Base-by-base conservation (phyloP, 2,329 filamentous ascomycete genomes). In the Sclerotinia minor region DNA sequence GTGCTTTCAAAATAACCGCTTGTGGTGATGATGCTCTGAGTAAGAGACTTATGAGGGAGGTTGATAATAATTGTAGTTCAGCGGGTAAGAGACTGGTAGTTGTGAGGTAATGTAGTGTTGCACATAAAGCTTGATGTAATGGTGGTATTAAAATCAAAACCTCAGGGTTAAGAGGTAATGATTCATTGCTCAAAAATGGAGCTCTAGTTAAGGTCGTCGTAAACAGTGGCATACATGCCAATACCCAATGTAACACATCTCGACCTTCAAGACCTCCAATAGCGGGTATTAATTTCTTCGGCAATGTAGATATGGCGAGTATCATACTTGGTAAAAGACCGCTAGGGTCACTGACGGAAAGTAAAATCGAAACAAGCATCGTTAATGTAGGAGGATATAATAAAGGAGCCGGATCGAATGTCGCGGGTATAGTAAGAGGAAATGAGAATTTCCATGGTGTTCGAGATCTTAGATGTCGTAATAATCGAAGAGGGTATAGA, bases 391-490 rank as follows among this genome's bases (percentile, higher is more conserved):
- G 85, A 24, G 94, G 94, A 76, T 97, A 98, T 68, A 97, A 79
- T n/a, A 97, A 83, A 15, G 94, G 92, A 8, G 94, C 94, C 3
- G 93, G 94, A 75, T 98, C 94, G 78, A 97, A 96, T n/a, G 86
- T 84, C 5, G 87, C 81, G 0, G 93, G 92, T 49, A 97, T 81
- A 41, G 76, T 76, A 47, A 89, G 74, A 26, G 70, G 68, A 15
- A 74, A 68, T 35, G 72, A 71, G 21, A 54, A 66, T 65, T 73
- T 72, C 67, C 71, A 76, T 45, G 71, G 71, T 24, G 61, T 67
- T 35, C 69, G 63, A 29, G 73, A 71, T 19, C 70, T 71, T 29
- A 73, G 67, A 82, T 85, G 85, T 24, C 79, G 71, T 7, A 82
- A 74, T n/a, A 89, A 78, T 67, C 88, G 82, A 50, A 89, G 66